These are phyloP conservation scores for Solanum arcanum DNA, from an alignment of 257 asterid species.

Conservation along the genomic window DNA sequence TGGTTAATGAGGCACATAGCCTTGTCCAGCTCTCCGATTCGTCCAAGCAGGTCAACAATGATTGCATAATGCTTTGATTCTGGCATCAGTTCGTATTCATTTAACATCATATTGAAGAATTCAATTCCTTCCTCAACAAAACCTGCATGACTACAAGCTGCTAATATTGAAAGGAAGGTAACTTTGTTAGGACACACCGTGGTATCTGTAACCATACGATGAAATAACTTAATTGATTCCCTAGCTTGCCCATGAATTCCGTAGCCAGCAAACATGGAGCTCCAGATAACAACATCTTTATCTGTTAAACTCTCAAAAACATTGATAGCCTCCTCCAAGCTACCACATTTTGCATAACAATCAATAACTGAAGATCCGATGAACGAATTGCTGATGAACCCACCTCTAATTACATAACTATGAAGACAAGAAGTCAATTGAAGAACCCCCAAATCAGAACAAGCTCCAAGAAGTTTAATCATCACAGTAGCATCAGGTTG, in stretches of 20 bases:
- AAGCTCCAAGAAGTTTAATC: constrained; percentile 46
- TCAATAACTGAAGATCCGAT: constrained; percentile 57
- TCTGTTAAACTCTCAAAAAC: constrained; percentile 23
- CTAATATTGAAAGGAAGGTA: constrained; percentile 49
- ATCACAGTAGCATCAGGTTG: constrained; percentile 34
- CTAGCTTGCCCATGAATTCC: constrained; percentile 56
- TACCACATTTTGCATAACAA: constrained; percentile 69
- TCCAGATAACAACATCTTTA: constrained; percentile 61
- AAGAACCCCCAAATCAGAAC: constrained; percentile 65
- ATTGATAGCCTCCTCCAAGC: constrained; percentile 39
- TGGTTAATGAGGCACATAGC: constrained; percentile 40
- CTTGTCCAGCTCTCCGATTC: constrained; percentile 45
- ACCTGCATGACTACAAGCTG: constrained; percentile 78
- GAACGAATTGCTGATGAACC: constrained; percentile 25
- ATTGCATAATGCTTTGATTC: constrained; percentile 52
- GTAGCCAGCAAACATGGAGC: constrained; percentile 65
- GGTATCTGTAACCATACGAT: constrained; percentile 35
- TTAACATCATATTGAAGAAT: constrained; percentile 40
- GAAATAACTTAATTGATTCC: constrained; percentile 42
- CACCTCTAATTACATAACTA: constrained; percentile 30
- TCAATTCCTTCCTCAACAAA: constrained; percentile 52
- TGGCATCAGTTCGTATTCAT: constrained; percentile 33
- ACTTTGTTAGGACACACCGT: constrained; percentile 37
- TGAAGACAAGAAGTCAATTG: constrained; percentile 54
- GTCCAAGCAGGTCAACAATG: constrained; percentile 60